These are phyloP conservation scores for Bonia amplexicaulis DNA, from an alignment of 176 grass and related monocot genomes.

Conservation along the genomic window DNA sequence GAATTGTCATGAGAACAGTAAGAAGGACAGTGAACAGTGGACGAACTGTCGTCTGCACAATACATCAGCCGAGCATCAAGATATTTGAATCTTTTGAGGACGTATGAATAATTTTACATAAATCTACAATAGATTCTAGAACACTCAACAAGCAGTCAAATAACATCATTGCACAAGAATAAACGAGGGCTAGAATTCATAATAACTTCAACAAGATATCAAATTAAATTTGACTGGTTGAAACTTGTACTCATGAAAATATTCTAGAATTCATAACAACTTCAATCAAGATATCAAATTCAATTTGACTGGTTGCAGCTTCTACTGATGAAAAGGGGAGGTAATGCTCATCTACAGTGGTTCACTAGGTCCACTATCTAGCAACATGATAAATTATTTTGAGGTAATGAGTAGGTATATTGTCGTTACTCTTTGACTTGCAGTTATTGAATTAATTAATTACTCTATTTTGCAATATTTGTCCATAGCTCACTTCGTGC, in stretches of 20 bases:
- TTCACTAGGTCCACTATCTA: conserved; percentile 63
- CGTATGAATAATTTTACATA: conserved; percentile 23
- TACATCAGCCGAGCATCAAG: conserved; percentile 86
- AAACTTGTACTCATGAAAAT: background rate
- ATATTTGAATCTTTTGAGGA: conserved; percentile 97
- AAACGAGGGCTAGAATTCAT: no score
- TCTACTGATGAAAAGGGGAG: conserved; percentile 87
- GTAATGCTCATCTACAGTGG: conserved; percentile 71
- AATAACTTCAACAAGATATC: no score
- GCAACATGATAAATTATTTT: conserved; percentile 79
- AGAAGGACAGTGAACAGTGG: conserved; percentile 77
- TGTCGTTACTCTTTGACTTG: no score
- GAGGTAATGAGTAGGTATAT: conserved; percentile 48
- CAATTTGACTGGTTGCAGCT: conserved; percentile 45
- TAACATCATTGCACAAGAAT: no score
- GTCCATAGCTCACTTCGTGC: no score
- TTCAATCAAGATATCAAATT: background rate
- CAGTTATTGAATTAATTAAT: no score
- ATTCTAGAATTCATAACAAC: no score
- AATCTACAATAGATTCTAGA: background rate
- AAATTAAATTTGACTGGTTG: conserved; percentile 19
- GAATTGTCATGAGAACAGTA: conserved; percentile 80
- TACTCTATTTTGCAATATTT: no score
- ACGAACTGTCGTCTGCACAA: conserved; percentile 78
- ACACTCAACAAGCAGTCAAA: background rate